Percentiles rank a stretch among this genome's conserved stretches.
These are phyloP conservation scores for Gamsiella multidivaricata DNA, from an alignment of 192 early-diverging fungal genomes.

Conservation along the genomic window DNA sequence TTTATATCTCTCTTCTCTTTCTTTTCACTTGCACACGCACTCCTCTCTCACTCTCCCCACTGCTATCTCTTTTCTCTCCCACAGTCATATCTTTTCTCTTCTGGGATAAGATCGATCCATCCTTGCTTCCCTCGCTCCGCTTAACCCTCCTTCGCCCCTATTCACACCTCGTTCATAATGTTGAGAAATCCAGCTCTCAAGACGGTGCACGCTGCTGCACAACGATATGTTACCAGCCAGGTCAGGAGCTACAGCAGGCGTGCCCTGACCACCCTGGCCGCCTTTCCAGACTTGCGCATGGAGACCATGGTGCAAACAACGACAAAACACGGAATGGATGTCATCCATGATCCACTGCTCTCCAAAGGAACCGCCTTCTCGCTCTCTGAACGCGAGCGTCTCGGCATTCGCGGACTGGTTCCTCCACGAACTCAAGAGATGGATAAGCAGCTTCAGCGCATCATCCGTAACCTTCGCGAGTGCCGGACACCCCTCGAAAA, in stretches of 20 bases:
- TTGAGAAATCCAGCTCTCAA: conserved; percentile 51
- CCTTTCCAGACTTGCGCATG: conserved; percentile 52
- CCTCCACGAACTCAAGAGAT: conserved; percentile 66
- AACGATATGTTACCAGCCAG: conserved; percentile 32
- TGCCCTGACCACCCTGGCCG: conserved; percentile 48
- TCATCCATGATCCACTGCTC: conserved; percentile 64
- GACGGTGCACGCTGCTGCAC: conserved; percentile 40
- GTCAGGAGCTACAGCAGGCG: conserved; percentile 43
- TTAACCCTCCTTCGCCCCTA: background rate
- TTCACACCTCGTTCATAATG: conserved; percentile 26
- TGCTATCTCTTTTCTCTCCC: background rate
- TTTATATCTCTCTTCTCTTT: too few relatives aligned
- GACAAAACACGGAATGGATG: conserved; percentile 58
- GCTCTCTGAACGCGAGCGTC: conserved; percentile 61
- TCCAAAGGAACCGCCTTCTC: conserved; percentile 67
- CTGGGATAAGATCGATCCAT: too few relatives aligned
- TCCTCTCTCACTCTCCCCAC: too few relatives aligned
- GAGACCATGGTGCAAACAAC: conserved; percentile 54
- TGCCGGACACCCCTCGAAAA: conserved; percentile 61
- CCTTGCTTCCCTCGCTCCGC: background rate
- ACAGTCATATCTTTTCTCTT: too few relatives aligned
- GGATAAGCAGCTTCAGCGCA: conserved; percentile 65
- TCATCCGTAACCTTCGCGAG: conserved; percentile 62
- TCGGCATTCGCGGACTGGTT: conserved; percentile 64
- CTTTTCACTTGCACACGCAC: too few relatives aligned